Conservation (phyloP, 148 eudicot genomes). For the Camellia japonica region DNA sequence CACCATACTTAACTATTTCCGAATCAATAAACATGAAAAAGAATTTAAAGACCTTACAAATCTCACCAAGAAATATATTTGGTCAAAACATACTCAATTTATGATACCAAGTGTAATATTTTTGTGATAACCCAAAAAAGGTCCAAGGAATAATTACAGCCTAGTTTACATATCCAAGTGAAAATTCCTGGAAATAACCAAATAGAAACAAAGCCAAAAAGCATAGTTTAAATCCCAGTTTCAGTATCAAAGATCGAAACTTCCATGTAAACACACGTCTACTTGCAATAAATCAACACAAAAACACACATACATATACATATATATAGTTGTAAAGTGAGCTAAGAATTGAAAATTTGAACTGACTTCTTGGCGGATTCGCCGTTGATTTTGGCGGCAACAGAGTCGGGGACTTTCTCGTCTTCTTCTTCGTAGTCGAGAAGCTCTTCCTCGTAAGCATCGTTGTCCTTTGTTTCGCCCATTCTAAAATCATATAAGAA, state of each 20-base stretch:
- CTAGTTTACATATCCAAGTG: neutral
- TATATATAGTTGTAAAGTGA: neutral
- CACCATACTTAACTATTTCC: neutral
- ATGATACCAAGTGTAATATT: neutral
- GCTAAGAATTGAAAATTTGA: neutral
- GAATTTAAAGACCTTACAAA: neutral
- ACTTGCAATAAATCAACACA: neutral
- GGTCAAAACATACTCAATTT: neutral
- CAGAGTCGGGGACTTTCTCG: conserved; percentile 50
- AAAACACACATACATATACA: neutral
- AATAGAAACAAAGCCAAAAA: neutral
- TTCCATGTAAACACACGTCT: neutral
- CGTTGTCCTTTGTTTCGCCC: conserved; percentile 54
- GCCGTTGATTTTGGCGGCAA: conserved; percentile 42
- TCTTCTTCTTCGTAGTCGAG: conserved; percentile 63
- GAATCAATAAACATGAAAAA: neutral
- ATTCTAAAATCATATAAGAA: conserved; percentile 19
- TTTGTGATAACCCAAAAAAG: neutral
- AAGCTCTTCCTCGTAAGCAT: conserved; percentile 60
- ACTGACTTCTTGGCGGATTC: conserved; percentile 52
- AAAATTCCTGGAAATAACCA: neutral
- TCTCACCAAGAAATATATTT: neutral
- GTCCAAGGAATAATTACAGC: neutral
- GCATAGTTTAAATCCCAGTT: neutral
- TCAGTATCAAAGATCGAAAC: neutral